Evolutionary conservation across 768 basidiomycete genomes (phyloP).

Genomic region (Leccinum subtestaceum): DNA sequence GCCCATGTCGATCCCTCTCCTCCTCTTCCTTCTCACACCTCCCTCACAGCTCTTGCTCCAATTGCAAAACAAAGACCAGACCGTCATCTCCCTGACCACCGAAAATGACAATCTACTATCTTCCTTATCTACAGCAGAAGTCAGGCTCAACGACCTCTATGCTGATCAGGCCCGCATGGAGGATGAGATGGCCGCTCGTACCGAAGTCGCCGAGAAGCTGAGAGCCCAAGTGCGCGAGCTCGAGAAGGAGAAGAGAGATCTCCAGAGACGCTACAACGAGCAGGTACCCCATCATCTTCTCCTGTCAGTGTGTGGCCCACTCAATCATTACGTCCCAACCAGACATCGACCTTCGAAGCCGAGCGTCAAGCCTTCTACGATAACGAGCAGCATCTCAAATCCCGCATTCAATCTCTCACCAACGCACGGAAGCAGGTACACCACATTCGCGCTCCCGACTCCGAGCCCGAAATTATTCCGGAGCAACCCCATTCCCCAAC

Average conservation of each 20-base stretch:
- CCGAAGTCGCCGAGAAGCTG: constrained; percentile 82
- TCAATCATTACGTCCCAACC: constrained; percentile 9
- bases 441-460: constrained; percentile 31
- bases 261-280: constrained; percentile 82
- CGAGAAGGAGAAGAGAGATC: constrained; percentile 85
- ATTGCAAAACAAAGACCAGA: constrained; percentile 76
- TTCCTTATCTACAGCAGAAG: constrained; percentile 64
- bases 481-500: constrained; percentile 33
- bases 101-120: constrained; percentile 68
- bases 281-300: constrained; percentile 50
- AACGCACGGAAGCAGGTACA: constrained; percentile 61
- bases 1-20: constrained; percentile 2
- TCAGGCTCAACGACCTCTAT: constrained; percentile 75
- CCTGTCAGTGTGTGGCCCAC: constrained; percentile 14
- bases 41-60: constrained; percentile 65
- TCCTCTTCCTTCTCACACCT: constrained; percentile 10
- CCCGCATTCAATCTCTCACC: constrained; percentile 78
- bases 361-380: constrained; percentile 92
- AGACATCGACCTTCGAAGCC: constrained; percentile 88
- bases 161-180: constrained; percentile 80
- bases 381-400: constrained; percentile 90
- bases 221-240: constrained; percentile 77
- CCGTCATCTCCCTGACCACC: constrained; percentile 53
- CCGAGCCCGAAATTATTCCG: constrained; percentile 41
- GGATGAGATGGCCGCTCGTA: constrained; percentile 74